phyloP scores from a whole-genome alignment of 2,329 filamentous ascomycete genomes.

The Hymenoscyphus fraxineus region DNA sequence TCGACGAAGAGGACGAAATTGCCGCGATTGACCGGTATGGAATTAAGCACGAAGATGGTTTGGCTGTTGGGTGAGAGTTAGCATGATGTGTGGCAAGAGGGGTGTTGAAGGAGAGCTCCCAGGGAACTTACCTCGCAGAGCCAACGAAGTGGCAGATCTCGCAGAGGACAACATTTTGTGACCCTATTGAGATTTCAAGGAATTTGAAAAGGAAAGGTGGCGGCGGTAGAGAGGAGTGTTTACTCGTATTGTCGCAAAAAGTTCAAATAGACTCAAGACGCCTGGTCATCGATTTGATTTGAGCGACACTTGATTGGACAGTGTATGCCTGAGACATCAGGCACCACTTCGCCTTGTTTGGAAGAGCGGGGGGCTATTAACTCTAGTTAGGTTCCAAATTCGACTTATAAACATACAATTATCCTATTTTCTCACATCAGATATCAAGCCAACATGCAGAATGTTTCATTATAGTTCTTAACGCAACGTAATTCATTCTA shows the following conservation, averaged over 20 bases:
- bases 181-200: slow-evolving; percentile 22
- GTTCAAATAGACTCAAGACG: not conserved
- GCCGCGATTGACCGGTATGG: slow-evolving; percentile 61
- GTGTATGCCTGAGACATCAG: not conserved
- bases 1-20: slow-evolving; percentile 63
- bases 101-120: slow-evolving; percentile 1
- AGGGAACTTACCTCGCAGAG: slow-evolving; percentile 39
- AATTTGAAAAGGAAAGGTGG: slow-evolving; percentile 22
- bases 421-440: no score
- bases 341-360: not conserved
- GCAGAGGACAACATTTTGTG: slow-evolving; percentile 41
- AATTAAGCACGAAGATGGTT: slow-evolving; percentile 59
- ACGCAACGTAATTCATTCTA: not conserved
- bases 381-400: no score
- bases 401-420: no score
- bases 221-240: slow-evolving; percentile 18
- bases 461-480: not conserved
- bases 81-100: slow-evolving; percentile 12
- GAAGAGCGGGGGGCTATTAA: no score
- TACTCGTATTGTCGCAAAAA: not conserved
- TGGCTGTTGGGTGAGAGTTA: slow-evolving; percentile 47
- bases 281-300: not conserved
- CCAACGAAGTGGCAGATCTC: slow-evolving; percentile 41
- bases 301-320: not conserved
- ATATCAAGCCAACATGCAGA: not conserved